A percentile compares a stretch with the other conserved stretches of the same genome.
phyloP scores from a whole-genome alignment of 352 stramenopile species.

The Globisporangium polare region DNA sequence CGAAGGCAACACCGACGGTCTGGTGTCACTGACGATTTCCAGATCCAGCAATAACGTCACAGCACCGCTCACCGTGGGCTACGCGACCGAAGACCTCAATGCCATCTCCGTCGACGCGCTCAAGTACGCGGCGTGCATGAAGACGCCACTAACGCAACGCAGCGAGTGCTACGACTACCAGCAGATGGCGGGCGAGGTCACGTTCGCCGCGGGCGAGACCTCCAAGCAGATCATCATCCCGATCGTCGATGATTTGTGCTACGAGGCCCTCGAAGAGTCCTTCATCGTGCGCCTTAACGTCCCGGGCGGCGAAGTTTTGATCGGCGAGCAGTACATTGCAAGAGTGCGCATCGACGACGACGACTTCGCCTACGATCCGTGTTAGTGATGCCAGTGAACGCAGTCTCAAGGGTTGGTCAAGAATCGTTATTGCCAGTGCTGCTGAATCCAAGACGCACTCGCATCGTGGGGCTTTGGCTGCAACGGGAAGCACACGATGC shows the following conservation, averaged over 20 bases:
- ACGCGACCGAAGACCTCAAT: slow-evolving; percentile 74
- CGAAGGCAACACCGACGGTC: slow-evolving; percentile 48
- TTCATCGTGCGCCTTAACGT: slow-evolving; percentile 91
- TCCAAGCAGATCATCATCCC: slow-evolving; percentile 85
- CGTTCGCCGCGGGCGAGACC: slow-evolving; percentile 84
- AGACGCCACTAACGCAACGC: slow-evolving; percentile 50
- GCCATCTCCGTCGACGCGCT: slow-evolving; percentile 47
- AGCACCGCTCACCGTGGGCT: slow-evolving; percentile 53
- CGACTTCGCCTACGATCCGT: slow-evolving; percentile 71
- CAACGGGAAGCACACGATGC: slow-evolving; percentile 81
- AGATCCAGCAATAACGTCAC: slow-evolving; percentile 39
- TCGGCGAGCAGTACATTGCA: slow-evolving; percentile 89
- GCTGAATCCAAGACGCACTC: slow-evolving; percentile 37
- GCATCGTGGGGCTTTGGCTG: slow-evolving; percentile 71
- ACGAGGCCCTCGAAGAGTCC: slow-evolving; percentile 85
- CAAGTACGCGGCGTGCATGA: slow-evolving; percentile 60
- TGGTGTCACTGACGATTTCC: slow-evolving; percentile 59
- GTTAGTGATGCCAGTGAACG: slow-evolving; percentile 17
- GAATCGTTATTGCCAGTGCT: slow-evolving; percentile 44
- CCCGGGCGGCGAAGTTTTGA: slow-evolving; percentile 82
- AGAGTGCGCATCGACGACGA: slow-evolving; percentile 92
- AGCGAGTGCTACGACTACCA: slow-evolving; percentile 70
- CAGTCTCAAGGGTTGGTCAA: not conserved
- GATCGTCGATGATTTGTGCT: slow-evolving; percentile 94
- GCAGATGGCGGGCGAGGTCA: slow-evolving; percentile 80